Evolutionary conservation across 352 stramenopile species (phyloP).

Genomic region (Stramenopiles sp.): DNA sequence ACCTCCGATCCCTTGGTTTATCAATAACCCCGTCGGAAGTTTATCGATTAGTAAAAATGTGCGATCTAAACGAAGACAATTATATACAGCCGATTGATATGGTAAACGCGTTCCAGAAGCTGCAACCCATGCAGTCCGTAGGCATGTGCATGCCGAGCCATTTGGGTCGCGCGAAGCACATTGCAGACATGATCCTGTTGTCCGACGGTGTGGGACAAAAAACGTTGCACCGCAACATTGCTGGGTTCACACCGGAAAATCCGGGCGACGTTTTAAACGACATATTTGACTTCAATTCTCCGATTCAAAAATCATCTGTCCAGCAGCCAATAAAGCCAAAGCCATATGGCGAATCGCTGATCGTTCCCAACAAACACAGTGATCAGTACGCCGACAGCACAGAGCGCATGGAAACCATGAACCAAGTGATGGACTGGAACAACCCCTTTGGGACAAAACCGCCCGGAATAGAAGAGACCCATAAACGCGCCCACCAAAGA

Average conservation of each 20-base stretch:
- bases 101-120: not conserved
- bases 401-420: not conserved
- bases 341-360: not conserved
- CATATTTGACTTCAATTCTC: not conserved
- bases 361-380: not conserved
- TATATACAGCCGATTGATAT: not conserved
- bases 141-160: not conserved
- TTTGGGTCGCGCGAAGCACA: not conserved
- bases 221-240: not conserved
- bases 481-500: not conserved
- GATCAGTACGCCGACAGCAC: not conserved
- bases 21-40: not conserved
- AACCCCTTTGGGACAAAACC: not conserved
- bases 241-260: not conserved
- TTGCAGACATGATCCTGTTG: not conserved
- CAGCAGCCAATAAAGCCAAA: not conserved
- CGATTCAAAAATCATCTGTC: not conserved
- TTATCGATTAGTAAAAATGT: not conserved
- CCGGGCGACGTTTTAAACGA: not conserved
- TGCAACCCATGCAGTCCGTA: slow-evolving; percentile 1
- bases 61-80: not conserved
- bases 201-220: not conserved
- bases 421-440: not conserved
- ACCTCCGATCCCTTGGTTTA: not conserved
- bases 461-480: not conserved